phyloP scores from a whole-genome alignment of 108 stramenopile species.

The Nitzschia putrida region DNA sequence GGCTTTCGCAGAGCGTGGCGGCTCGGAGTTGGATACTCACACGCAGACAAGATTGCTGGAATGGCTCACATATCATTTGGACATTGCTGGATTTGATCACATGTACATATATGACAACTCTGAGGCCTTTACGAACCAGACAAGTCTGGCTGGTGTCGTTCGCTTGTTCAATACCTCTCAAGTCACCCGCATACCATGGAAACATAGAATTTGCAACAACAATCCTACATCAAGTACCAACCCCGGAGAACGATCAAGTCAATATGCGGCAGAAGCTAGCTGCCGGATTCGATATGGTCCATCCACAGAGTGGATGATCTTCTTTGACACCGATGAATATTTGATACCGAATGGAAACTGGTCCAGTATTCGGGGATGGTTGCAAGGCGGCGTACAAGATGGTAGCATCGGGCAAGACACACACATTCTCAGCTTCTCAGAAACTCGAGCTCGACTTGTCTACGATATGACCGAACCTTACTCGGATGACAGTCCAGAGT shows the following conservation, averaged over 20 bases:
- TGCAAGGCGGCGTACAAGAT: constrained; percentile 17
- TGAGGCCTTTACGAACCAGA: constrained; percentile 22
- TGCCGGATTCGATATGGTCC: constrained; percentile 68
- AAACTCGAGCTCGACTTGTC: constrained; percentile 62
- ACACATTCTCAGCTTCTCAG: constrained; percentile 53
- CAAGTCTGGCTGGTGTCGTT: constrained; percentile 8
- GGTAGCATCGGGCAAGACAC: constrained; percentile 27
- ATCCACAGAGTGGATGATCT: constrained; percentile 67
- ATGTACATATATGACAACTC: constrained; percentile 79
- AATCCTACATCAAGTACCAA: constrained; percentile 60
- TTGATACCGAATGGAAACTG: constrained; percentile 53
- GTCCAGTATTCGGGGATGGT: constrained; percentile 23
- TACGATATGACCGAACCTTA: constrained; percentile 45
- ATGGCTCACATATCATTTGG: constrained; percentile 60
- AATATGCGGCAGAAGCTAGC: constrained; percentile 76
- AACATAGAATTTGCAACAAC: constrained; percentile 67
- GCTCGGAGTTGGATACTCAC: constrained; percentile 32
- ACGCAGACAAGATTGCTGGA: constrained; percentile 47
- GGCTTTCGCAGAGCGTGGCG: constrained; percentile 44
- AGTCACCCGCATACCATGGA: constrained; percentile 70
- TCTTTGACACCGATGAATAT: constrained; percentile 75
- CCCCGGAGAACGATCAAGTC: constrained; percentile 68
- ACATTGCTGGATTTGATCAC: constrained; percentile 73
- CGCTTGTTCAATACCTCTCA: constrained; percentile 24
- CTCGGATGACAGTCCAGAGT: not conserved